Percentiles rank a stretch among this genome's conserved stretches.
Evolutionary conservation across 192 early-diverging fungal genomes (phyloP).

Genomic region (Coemansia interrupta): DNA sequence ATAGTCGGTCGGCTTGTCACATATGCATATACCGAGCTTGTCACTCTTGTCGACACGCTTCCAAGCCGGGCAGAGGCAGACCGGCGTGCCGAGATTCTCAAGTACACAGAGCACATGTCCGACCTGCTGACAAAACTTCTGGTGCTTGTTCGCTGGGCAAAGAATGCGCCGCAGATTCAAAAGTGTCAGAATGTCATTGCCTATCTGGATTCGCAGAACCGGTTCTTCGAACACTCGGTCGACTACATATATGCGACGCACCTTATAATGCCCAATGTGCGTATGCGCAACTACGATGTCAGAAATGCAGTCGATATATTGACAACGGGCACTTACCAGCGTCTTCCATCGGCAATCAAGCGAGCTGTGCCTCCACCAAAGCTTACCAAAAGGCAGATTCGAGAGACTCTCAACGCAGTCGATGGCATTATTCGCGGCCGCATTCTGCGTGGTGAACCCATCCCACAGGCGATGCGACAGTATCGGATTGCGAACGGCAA

Average conservation of each 20-base stretch:
- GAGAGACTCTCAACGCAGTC: constrained; percentile 59
- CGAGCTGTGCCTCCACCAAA: constrained; percentile 60
- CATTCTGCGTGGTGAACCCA: constrained; percentile 65
- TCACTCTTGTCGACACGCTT: constrained; percentile 63
- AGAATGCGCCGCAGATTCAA: constrained; percentile 64
- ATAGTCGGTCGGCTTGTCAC: constrained; percentile 62
- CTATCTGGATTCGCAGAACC: constrained; percentile 62
- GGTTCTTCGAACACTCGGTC: constrained; percentile 58
- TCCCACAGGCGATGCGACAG: constrained; percentile 65
- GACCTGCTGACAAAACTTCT: constrained; percentile 69
- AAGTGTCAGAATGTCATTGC: constrained; percentile 66
- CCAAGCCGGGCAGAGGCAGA: constrained; percentile 58
- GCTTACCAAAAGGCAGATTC: constrained; percentile 59
- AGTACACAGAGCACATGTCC: constrained; percentile 61
- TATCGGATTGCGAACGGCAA: constrained; percentile 66
- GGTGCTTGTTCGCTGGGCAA: constrained; percentile 73
- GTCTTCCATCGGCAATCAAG: constrained; percentile 72
- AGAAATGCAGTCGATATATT: constrained; percentile 80
- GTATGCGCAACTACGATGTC: constrained; percentile 80
- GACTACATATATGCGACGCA: constrained; percentile 58
- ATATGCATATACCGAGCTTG: constrained; percentile 64
- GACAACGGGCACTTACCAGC: constrained; percentile 76
- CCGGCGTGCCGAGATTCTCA: constrained; percentile 60
- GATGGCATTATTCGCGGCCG: constrained; percentile 71
- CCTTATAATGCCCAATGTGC: constrained; percentile 52